Base-by-base conservation (phyloP, 345 rosid species). In the Capsella bursapastoris region DNA sequence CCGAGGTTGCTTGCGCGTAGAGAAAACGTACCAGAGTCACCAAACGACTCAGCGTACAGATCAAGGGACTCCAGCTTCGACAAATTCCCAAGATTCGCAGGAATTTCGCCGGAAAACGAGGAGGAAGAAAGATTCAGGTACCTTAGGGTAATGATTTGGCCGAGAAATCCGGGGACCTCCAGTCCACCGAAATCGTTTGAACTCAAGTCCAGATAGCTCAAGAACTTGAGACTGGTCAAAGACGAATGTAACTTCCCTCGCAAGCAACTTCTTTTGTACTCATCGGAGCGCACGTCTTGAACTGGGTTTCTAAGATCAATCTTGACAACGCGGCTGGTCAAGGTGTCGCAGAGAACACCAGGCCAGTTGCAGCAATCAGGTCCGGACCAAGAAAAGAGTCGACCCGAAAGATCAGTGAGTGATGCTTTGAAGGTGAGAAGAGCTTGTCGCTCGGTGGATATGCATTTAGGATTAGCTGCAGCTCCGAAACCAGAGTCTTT, bases 281-380 rank as follows among this genome's bases (percentile, higher is more conserved):
- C 79, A 37, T 43, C 78, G 12, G 71, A 68, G 68, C 38, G 16
- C 4, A 52, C 60, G 16, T 3, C 43, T n/a, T 63, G 78, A 53
- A 35, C 51, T 1, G 74, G 77, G 64, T 74, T 80, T 38, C 59
- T 62, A 32, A 86, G 90, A 47, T 83, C 73, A 27, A 86, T 73
- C 74, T 80, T 68, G 3, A 61, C 2, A 25, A 86, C 84, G 8
- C 12, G 80, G 9, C 82, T 82, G 27, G 77, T 82, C 16, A 0
- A 32, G 44, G 65, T 57, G 64, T 68, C 72, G 31, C 87, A 86
- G 22, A 10, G 8, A 47, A 86, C 62, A 1, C 88, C 86, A 0
- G 49, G 4, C 90, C 90, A 83, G 57, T 15, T 48, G 73, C 92
- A 84, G 70, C 86, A 88, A 55, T 81, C 83, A 57, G 81, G 76